Base-by-base conservation (phyloP, 1,284 basidiomycete genomes). In the Phenoliferia sp. region DNA sequence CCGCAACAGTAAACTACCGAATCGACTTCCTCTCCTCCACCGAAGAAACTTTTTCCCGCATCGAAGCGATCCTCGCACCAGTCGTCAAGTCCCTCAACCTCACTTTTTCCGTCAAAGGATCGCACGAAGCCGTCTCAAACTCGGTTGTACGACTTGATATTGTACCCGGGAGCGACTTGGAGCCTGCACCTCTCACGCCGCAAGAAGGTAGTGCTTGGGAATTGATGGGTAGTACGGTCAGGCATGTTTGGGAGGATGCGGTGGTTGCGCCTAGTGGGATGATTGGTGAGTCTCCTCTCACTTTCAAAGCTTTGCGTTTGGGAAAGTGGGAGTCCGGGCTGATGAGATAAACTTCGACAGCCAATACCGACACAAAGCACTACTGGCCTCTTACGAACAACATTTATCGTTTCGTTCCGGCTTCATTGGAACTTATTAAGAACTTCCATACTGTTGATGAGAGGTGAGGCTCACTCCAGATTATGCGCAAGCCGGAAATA, bases 391-490 rank as follows among this genome's bases (percentile, higher is more conserved):
- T 86, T 17, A 82, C 84, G 1, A 69, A 74, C 35, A 61, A 65
- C 59, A 85, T 87, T 70, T 86, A 85, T 78, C 82, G 85, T 5
- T 86, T 80, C 75, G 77, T 79, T 0, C 80, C 79, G 26, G 79
- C 80, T 67, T 75, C 76, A 17, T 79, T 76, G 57, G 80, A 69
- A 66, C 60, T 77, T 77, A 71, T 77, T 72, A 80, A 80, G 60
- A 83, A 83, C 3, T 81, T 87, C 35, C 89, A 90, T 77, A 89
- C 89, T 0, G 84, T 87, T 52, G 84, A 87, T 68, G 86, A 88
- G 80, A 29, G 55, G 62, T 67, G 48, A 35, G 55, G 56, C 15
- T 3, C n/a, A 28, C 3, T 12, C 29, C 15, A 5, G 54, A 56
- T 6, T 9, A 3, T 3, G 19, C 28, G 5, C 12, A 12, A 6